Base-by-base conservation (phyloP, 148 eudicot species). In the Polygonum aviculare region DNA sequence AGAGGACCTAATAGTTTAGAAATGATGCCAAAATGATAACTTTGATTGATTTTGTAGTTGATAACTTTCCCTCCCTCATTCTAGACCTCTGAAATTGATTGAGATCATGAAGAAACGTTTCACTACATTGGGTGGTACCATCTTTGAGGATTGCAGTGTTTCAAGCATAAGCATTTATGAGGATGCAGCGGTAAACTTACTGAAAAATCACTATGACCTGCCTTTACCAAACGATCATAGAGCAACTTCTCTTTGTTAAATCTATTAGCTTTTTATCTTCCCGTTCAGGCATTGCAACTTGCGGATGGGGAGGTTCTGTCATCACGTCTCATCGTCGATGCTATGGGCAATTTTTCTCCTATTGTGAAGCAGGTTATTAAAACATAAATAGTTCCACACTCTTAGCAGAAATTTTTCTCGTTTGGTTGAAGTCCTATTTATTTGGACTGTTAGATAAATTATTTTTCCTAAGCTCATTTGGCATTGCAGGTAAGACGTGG, bases 321-420 rank as follows among this genome's bases (percentile, higher is more conserved):
- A 44, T 84, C 97, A 73, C 85, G 82, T 48, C 91, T 95, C 40
- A 47, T 95, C 73, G 81, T 95, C 81, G 99, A 95, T 82, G 97
- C 99, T 57, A 95, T 95, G 99, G 99, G 99, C 35, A 93, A 95
- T 55, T 95, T 95, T 80, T 95, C 99, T 75, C 99, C 99, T 49
- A 82, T 95, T 62, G 96, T 93, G 35, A 95, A 87, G 83, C 99
- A 95, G 96, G 99, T 95, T 16, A 41, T 57, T 57, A 18, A 6
- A 44, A 44, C 47, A 44, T 44, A 44, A 44, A 44, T 44, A 7
- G 47, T 44, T 44, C 47, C 47, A 44, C 47, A 7, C 9, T 44
- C 47, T 44, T 44, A 7, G 9, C 9, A 44, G 9, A 44, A 39
- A 44, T 6, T 6, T 44, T 7, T 44, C 47, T 44, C 47, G 9